These are phyloP conservation scores for Solanum chacoense DNA, from an alignment of 305 asterid species.

Conservation along the genomic window DNA sequence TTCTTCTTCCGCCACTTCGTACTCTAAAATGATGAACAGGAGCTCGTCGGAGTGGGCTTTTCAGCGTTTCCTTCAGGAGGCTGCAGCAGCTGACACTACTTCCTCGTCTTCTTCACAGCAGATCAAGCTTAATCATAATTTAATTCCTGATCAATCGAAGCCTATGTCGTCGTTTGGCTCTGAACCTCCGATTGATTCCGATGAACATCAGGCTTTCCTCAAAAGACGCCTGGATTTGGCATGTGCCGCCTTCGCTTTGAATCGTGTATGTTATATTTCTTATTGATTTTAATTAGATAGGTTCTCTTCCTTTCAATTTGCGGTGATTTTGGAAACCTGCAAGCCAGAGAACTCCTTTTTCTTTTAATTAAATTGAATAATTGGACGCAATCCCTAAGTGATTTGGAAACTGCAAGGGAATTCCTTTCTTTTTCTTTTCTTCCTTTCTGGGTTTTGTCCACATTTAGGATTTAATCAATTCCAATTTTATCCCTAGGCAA, in stretches of 20 bases:
- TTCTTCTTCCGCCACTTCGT: constrained; percentile 6
- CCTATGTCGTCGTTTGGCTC: constrained; percentile 17
- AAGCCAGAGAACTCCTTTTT: background rate
- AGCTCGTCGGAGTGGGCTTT: constrained; percentile 69
- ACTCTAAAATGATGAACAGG: constrained; percentile 29
- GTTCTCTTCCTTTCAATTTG: background rate
- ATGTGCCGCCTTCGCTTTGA: constrained; percentile 68
- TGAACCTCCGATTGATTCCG: constrained; percentile 27
- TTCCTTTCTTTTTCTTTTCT: background rate
- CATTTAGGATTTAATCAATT: background rate
- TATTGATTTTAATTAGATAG: background rate
- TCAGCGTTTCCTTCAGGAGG: constrained; percentile 53
- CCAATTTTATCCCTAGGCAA: constrained; percentile 4
- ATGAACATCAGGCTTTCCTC: constrained; percentile 37
- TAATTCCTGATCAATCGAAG: background rate
- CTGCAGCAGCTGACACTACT: constrained; percentile 6
- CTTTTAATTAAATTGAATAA: background rate
- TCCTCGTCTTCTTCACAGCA: background rate
- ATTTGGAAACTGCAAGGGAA: background rate
- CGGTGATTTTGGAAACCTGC: background rate
- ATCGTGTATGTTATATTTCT: constrained; percentile 31
- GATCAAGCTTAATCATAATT: background rate
- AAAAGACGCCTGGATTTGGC: constrained; percentile 54
- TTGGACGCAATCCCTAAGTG: background rate
- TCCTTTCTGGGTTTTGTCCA: background rate